Percentiles rank a stretch among this genome's conserved stretches.
These are phyloP conservation scores for Globisporangium barbulae DNA, from an alignment of 352 stramenopile species.

Conservation along the genomic window DNA sequence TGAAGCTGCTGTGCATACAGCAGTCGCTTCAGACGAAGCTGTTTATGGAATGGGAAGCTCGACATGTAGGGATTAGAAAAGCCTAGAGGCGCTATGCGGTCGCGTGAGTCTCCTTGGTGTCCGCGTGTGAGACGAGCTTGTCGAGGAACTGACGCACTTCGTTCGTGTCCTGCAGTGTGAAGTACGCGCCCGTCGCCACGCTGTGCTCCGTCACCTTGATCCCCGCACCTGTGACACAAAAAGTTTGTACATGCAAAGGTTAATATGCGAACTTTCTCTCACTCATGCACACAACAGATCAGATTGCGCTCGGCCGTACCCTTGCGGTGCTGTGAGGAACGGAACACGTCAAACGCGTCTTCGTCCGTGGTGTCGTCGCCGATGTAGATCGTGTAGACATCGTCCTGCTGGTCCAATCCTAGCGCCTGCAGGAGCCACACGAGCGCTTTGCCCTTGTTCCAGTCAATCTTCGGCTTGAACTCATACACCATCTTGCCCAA, in stretches of 20 bases:
- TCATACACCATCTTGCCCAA: slow-evolving; percentile 90
- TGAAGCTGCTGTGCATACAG: neutral
- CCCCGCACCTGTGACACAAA: slow-evolving; percentile 40
- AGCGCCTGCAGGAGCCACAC: slow-evolving; percentile 82
- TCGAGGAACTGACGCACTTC: slow-evolving; percentile 78
- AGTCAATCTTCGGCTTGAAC: slow-evolving; percentile 89
- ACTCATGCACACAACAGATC: neutral
- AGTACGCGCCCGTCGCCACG: slow-evolving; percentile 59
- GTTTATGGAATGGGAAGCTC: neutral
- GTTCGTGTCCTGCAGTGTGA: slow-evolving; percentile 73
- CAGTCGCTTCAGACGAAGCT: no score
- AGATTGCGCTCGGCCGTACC: slow-evolving; percentile 18
- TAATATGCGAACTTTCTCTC: neutral
- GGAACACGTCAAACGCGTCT: slow-evolving; percentile 79
- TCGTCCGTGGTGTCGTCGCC: slow-evolving; percentile 90
- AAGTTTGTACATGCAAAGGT: neutral
- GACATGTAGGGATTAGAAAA: neutral
- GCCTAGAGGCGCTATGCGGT: slow-evolving; percentile 10
- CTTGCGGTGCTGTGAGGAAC: slow-evolving; percentile 42
- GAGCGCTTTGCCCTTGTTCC: slow-evolving; percentile 91
- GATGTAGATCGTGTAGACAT: slow-evolving; percentile 92
- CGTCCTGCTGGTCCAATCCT: slow-evolving; percentile 59
- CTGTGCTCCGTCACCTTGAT: slow-evolving; percentile 82
- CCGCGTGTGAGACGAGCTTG: slow-evolving; percentile 41
- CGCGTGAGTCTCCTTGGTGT: slow-evolving; percentile 1